phyloP scores from a whole-genome alignment of 2,329 filamentous ascomycete species.

The Coniella lustricola region DNA sequence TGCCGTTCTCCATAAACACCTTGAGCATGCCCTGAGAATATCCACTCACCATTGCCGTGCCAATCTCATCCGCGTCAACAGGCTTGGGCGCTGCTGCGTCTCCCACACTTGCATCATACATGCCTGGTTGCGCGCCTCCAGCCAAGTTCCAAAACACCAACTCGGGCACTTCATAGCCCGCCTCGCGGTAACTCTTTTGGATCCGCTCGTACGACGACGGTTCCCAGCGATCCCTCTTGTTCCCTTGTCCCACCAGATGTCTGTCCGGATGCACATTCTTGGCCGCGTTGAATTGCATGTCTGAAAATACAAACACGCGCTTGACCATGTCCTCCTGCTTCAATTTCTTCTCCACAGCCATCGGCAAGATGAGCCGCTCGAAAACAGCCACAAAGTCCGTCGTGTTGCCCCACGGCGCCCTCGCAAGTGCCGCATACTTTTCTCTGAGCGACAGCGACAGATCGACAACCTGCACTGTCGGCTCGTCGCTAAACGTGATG shows the following conservation, averaged over 20 bases:
- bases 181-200: conserved; percentile 33
- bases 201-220: conserved; percentile 44
- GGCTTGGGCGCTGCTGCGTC: conserved; percentile 39
- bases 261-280: too few species aligned
- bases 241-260: too few species aligned
- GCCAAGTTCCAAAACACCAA: conserved; percentile 57
- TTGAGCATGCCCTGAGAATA: conserved; percentile 53
- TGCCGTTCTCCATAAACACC: conserved; percentile 45
- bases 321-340: conserved; percentile 53
- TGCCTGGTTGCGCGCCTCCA: conserved; percentile 24
- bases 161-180: conserved; percentile 51
- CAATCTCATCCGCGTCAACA: conserved; percentile 35
- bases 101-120: conserved; percentile 1
- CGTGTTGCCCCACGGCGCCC: conserved; percentile 31
- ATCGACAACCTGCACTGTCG: conserved; percentile 35
- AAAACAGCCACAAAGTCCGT: conserved; percentile 52
- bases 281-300: conserved; percentile 51
- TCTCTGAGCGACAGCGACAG: conserved; percentile 30
- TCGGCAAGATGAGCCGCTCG: conserved; percentile 44
- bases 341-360: conserved; percentile 43
- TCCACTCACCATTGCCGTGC: conserved; percentile 45
- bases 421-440: conserved; percentile 31
- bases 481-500: conserved; percentile 44
- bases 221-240: too few species aligned
- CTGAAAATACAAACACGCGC: conserved; percentile 52